A percentile compares a stretch with the other conserved stretches of the same genome.
phyloP scores from a whole-genome alignment of 257 asterid species.

The Galeopsis tetrahit region DNA sequence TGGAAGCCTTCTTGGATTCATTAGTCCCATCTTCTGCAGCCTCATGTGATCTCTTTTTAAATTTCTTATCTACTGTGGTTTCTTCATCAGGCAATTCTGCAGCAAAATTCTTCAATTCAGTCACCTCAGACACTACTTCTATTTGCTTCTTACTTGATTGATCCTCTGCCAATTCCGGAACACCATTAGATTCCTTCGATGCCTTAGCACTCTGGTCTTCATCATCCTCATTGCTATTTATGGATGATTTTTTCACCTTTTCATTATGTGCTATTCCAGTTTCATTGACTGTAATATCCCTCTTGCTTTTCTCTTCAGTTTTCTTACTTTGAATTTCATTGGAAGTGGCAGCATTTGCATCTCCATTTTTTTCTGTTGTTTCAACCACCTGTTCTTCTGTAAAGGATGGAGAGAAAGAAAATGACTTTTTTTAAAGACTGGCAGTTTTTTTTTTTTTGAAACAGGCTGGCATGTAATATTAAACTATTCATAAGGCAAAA shows the following conservation, averaged over 20 bases:
- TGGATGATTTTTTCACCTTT: too few species aligned
- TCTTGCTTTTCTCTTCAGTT: conserved; percentile 51
- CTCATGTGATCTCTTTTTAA: conserved; percentile 36
- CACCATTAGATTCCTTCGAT: too few species aligned
- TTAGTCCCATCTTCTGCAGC: conserved; percentile 43
- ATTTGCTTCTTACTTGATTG: too few species aligned
- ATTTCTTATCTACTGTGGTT: conserved; percentile 22
- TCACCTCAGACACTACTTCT: too few species aligned
- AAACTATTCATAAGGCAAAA: conserved; percentile 9
- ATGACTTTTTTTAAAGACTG: too few species aligned
- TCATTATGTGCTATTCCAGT: neutral
- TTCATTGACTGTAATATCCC: neutral
- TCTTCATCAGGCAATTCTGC: too few species aligned
- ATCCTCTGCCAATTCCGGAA: too few species aligned
- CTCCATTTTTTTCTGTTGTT: too few species aligned
- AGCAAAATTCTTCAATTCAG: too few species aligned
- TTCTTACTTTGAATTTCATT: conserved; percentile 46
- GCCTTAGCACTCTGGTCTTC: conserved; percentile 2
- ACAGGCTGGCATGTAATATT: neutral
- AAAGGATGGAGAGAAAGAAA: neutral
- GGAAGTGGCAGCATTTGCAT: neutral
- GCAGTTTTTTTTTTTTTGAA: too few species aligned
- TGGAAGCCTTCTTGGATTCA: conserved; percentile 52
- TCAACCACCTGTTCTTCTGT: too few species aligned
- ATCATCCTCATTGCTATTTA: too few species aligned